Percentiles rank a stretch among this genome's conserved stretches.
These are phyloP conservation scores for Penicillium waksmanii DNA, from an alignment of 495 filamentous ascomycete genomes.

Conservation along the genomic window DNA sequence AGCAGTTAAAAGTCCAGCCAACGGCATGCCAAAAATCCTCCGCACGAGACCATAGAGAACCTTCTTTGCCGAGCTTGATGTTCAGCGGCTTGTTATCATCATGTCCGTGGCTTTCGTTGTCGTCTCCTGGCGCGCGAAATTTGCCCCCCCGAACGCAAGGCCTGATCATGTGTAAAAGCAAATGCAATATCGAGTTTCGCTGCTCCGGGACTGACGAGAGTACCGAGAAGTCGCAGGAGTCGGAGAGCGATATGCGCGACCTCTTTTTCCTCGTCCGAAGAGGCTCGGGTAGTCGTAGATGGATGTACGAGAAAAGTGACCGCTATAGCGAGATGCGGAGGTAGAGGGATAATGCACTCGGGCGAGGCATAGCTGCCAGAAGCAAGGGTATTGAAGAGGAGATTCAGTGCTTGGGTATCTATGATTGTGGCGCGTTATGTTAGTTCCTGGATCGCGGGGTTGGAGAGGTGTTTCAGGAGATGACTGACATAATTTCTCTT, in stretches of 20 bases:
- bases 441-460: constrained; percentile 8
- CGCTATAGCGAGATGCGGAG: constrained; percentile 66
- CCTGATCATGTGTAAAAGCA: constrained; percentile 46
- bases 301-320: constrained; percentile 74
- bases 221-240: constrained; percentile 60
- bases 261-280: constrained; percentile 52
- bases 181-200: constrained; percentile 58
- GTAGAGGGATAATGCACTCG: constrained; percentile 53
- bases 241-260: constrained; percentile 57
- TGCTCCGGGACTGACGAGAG: constrained; percentile 54
- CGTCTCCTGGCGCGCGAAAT: constrained; percentile 26
- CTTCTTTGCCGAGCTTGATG: constrained; percentile 61
- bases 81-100: constrained; percentile 48
- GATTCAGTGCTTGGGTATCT: constrained; percentile 71
- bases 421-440: constrained; percentile 16
- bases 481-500: constrained; percentile 70
- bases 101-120: constrained; percentile 8
- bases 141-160: constrained; percentile 40
- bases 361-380: constrained; percentile 52
- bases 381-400: constrained; percentile 67
- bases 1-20: constrained; percentile 95
- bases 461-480: not conserved
- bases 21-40: constrained; percentile 88
- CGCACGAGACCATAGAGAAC: constrained; percentile 70
- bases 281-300: constrained; percentile 64